Conservation (phyloP, 352 stramenopile genomes). For the Thraustotheca clavata region DNA sequence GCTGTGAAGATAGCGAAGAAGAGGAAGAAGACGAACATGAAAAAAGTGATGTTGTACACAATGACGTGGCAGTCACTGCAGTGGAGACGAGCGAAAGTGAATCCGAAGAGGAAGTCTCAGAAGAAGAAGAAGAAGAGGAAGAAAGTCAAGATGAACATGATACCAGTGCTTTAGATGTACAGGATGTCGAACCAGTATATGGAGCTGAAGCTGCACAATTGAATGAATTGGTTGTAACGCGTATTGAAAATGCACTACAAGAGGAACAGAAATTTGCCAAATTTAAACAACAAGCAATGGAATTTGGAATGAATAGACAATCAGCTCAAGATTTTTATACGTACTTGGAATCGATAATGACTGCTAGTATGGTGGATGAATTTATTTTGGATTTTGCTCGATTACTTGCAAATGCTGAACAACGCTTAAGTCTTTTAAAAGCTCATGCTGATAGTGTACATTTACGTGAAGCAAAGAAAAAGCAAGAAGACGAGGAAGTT, state of each 20-base stretch:
- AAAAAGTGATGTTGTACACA: not conserved
- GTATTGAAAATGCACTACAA: conserved; percentile 41
- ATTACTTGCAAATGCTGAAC: conserved; percentile 44
- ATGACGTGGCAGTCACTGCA: too few relatives aligned
- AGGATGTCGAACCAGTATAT: conserved; percentile 69
- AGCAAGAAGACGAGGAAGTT: conserved; percentile 23
- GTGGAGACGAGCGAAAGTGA: not conserved
- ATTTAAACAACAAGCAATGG: conserved; percentile 69
- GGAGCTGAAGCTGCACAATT: conserved; percentile 64
- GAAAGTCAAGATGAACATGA: not conserved
- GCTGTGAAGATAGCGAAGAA: conserved; percentile 6
- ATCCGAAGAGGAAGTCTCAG: not conserved
- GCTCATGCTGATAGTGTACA: conserved; percentile 26
- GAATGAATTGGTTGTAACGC: conserved; percentile 67
- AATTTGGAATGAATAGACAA: conserved; percentile 65
- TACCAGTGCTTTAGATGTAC: conserved; percentile 27
- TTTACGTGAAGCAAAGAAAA: conserved; percentile 27
- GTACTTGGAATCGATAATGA: conserved; percentile 53
- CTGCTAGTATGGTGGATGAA: conserved; percentile 38
- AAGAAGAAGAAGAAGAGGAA: not conserved
- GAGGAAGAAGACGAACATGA: not conserved
- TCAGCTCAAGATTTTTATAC: conserved; percentile 51
- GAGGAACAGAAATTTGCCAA: conserved; percentile 59
- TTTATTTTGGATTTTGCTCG: conserved; percentile 79
- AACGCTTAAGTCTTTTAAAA: conserved; percentile 63